Conservation (phyloP, 2,329 filamentous ascomycete genomes). For the Lojkania enalia region DNA sequence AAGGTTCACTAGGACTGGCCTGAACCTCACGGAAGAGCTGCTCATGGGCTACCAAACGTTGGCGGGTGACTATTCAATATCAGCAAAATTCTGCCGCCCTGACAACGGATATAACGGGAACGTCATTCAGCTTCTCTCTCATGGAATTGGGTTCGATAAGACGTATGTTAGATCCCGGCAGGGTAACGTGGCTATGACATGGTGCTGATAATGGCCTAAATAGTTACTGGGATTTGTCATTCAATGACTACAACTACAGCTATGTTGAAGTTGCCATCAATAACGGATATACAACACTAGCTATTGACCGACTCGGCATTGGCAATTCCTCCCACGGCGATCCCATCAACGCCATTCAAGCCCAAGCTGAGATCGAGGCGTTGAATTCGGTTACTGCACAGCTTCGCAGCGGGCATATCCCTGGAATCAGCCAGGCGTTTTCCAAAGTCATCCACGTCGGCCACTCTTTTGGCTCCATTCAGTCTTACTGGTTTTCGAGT, state of each 20-base stretch:
- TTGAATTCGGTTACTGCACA: conserved; percentile 57
- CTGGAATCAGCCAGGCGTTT: conserved; percentile 45
- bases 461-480: conserved; percentile 65
- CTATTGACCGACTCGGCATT: conserved; percentile 65
- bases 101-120: conserved; percentile 38
- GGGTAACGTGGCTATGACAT: neutral
- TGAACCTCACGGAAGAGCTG: conserved; percentile 53
- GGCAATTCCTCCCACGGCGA: conserved; percentile 62
- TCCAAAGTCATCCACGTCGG: conserved; percentile 61
- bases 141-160: conserved; percentile 60
- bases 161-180: conserved; percentile 32
- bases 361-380: conserved; percentile 60
- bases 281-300: conserved; percentile 62
- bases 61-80: conserved; percentile 60
- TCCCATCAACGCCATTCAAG: conserved; percentile 63
- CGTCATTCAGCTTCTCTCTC: conserved; percentile 54
- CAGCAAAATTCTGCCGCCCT: conserved; percentile 64
- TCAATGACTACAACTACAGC: conserved; percentile 63
- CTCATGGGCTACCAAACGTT: conserved; percentile 56
- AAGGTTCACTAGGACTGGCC: conserved; percentile 53
- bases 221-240: conserved; percentile 65
- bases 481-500: conserved; percentile 60
- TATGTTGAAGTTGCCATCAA: conserved; percentile 61
- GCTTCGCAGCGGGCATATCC: conserved; percentile 53
- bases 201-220: conserved; percentile 3